Evolutionary conservation across 2,329 filamentous ascomycete genomes (phyloP), one percentile per base, ranked within the genome.

Genomic region (Aspergillus terreus): DNA sequence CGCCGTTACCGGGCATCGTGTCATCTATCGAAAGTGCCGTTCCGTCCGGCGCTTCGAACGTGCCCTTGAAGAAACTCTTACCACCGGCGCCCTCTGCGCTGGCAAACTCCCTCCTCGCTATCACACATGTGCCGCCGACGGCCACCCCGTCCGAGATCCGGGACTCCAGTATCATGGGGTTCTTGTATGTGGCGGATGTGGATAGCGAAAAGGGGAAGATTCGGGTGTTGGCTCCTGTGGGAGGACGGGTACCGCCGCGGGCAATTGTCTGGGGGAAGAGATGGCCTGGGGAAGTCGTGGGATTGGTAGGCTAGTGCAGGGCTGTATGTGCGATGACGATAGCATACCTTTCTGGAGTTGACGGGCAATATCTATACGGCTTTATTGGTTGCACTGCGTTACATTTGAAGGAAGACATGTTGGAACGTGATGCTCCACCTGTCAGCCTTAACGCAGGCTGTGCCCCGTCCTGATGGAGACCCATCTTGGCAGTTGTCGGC

Each of bases 171-270:
- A 85, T 97, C 27, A 87, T 95, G 81, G 94, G 94, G 0, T 99
- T 95, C 65, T 81, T 96, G 27, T 96, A 96, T 64, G 88, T 97
- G 14, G 87, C 90, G 1, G 90, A 96, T 55, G 90, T 97, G 4
- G 92, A 99, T 64, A 88, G 90, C 65, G 86, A 87, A 61, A 88
- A 88, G 69, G 84, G 84, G 59, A 88, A 88, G 68, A 78, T 96
- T 30, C 87, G 89, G 64, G 78, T 97, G 17, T 75, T 99, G 52
- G 86, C 89, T 15, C 94, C 94, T 1, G 84, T 96, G 55, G 88
- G 88, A 47, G 91, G 91, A 2, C 81, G 88, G 52, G 78, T 96
- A 53, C 90, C 90, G 0, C 83, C 87, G 58, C 80, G 86, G 64
- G 91, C 92, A 4, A 76, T 97, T 63, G 78, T 97, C 15, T 87